phyloP scores from a whole-genome alignment of 768 basidiomycete species.

The Boletellus emodensis region DNA sequence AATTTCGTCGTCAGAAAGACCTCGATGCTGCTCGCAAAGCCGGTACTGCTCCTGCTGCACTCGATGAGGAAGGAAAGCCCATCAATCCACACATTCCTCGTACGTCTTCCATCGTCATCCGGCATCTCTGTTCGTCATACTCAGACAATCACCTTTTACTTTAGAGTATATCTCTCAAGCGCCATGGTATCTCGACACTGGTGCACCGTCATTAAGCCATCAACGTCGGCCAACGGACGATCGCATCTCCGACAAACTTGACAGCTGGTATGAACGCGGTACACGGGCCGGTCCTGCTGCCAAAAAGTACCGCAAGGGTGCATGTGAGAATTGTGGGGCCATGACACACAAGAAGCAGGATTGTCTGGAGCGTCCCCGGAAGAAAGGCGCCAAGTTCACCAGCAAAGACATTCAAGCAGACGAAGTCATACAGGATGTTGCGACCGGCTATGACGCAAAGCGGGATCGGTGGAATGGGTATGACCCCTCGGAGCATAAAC shows the following conservation, averaged over 20 bases:
- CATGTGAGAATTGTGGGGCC: slow-evolving; percentile 98
- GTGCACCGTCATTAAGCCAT: slow-evolving; percentile 89
- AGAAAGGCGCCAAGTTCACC: slow-evolving; percentile 92
- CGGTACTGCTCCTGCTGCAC: slow-evolving; percentile 92
- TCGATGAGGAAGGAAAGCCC: slow-evolving; percentile 91
- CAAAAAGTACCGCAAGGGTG: slow-evolving; percentile 96
- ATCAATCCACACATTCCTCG: slow-evolving; percentile 99
- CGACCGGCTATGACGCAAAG: slow-evolving; percentile 84
- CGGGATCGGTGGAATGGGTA: slow-evolving; percentile 99
- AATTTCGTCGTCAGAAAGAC: slow-evolving; percentile 93
- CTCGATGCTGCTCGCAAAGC: slow-evolving; percentile 98
- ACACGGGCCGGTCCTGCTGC: slow-evolving; percentile 83
- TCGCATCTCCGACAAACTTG: slow-evolving; percentile 59
- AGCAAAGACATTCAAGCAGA: slow-evolving; percentile 88
- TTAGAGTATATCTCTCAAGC: slow-evolving; percentile 97
- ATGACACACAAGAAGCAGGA: slow-evolving; percentile 90
- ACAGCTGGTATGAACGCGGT: slow-evolving; percentile 91
- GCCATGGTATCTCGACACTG: slow-evolving; percentile 98
- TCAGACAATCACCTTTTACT: slow-evolving; percentile 1
- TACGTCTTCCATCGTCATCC: slow-evolving; percentile 37
- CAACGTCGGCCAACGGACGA: slow-evolving; percentile 76
- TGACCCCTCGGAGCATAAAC: slow-evolving; percentile 81
- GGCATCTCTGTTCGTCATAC: not conserved
- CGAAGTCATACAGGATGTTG: slow-evolving; percentile 81
- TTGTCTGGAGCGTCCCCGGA: slow-evolving; percentile 94